Base-by-base conservation (phyloP, 768 basidiomycete species). In the Hygrocybe punicea region DNA sequence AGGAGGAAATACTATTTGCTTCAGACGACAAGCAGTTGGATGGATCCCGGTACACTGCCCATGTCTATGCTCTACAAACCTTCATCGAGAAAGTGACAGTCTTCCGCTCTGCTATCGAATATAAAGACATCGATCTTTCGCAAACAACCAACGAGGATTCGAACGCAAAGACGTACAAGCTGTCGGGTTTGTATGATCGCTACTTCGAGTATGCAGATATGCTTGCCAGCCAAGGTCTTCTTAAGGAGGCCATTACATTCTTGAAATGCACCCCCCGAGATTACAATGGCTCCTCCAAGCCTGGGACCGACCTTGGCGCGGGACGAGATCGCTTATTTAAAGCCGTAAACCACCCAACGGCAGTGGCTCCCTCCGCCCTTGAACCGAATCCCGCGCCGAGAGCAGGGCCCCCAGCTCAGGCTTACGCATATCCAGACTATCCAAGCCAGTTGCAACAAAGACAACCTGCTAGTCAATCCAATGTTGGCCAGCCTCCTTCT, bases 81-180 rank as follows among this genome's bases (percentile, higher is more conserved):
- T 95, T 98, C 73, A 82, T 98, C 63, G 97, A 98, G 74, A 98
- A 98, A 73, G 94, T 98, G 21, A 86, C 94, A 1, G 85, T 97
- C 40, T 98, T 99, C 83, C 85, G 92, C 50, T 78, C 83, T 48
- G 97, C 96, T 0, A 89, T 91, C 48, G 78, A 80, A 13, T 95
- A 93, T 67, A 76, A 82, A 60, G 92, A 94, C 64, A 71, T 73
- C 14, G 94, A 95, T 59, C 77, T 98, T 36, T 67, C 71, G 2
- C 65, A 71, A 49, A 63, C 70, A 1, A 58, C 71, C 0, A 67
- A 77, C 2, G 67, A 71, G 9, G 73, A 77, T 24, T 77, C 76
- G 4, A 76, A 81, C 45, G 72, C 77, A 4, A 82, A 86, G 69
- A 77, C 84, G 1, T 98, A 88, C 80, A 93, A 92, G 71, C 81